Conservation (phyloP, 2,329 filamentous ascomycete species). For the Macroventuria anomochaeta region DNA sequence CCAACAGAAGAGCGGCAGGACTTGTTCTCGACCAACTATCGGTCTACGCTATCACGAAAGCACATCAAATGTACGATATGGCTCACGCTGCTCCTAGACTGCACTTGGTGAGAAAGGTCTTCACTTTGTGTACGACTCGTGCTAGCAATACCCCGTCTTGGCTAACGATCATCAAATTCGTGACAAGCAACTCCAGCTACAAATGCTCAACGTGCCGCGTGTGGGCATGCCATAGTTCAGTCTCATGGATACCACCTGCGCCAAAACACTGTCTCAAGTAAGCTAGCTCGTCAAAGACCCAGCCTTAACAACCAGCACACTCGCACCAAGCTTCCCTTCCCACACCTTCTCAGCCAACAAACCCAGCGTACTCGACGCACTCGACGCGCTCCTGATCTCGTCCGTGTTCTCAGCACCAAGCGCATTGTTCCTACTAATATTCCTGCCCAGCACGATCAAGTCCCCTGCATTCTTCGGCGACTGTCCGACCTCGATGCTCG, state of each 20-base stretch:
- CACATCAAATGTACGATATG: background rate
- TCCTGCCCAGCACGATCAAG: conserved; percentile 70
- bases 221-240: background rate
- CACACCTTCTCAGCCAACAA: conserved; percentile 67
- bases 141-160: background rate
- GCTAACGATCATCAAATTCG: background rate
- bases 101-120: background rate
- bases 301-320: conserved; percentile 74
- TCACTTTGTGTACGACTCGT: background rate
- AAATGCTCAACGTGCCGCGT: background rate
- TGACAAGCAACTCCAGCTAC: background rate
- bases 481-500: conserved; percentile 66
- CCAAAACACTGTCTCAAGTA: background rate
- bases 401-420: conserved; percentile 52
- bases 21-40: background rate
- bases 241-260: background rate
- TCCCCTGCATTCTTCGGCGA: conserved; percentile 72
- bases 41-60: background rate
- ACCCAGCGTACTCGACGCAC: conserved; percentile 59
- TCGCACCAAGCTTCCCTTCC: conserved; percentile 66
- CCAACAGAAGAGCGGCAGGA: background rate
- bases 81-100: background rate
- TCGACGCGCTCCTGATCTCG: conserved; percentile 40
- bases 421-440: conserved; percentile 33
- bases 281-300: conserved; percentile 10